Conservation (phyloP, 225 moss, liverwort and hornwort species). For the Rhytidiadelphus loreus region DNA sequence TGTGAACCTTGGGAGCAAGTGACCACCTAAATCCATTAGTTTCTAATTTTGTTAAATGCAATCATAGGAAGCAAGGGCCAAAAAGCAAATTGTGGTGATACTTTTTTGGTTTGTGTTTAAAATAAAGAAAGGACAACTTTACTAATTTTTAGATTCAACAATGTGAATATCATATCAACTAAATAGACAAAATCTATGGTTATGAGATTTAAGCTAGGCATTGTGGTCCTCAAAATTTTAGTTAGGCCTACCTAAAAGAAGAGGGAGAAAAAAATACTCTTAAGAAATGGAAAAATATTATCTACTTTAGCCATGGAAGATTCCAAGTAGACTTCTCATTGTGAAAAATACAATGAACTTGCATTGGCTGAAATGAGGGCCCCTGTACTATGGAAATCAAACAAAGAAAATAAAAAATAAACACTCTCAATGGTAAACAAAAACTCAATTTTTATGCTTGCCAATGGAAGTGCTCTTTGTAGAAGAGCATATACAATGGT, state of each 20-base stretch:
- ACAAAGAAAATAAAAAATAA: neutral
- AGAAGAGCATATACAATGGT: neutral
- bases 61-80: neutral
- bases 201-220: neutral
- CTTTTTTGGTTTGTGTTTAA: neutral
- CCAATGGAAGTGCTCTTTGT: neutral
- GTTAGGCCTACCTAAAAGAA: neutral
- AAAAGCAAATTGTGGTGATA: neutral
- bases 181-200: neutral
- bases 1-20: neutral
- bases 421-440: neutral
- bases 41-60: neutral
- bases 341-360: neutral
- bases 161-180: neutral
- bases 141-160: neutral
- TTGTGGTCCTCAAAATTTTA: rapidly evolving
- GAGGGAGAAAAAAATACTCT: rapidly evolving
- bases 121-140: neutral
- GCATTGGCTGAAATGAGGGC: neutral
- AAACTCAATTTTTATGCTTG: rapidly evolving
- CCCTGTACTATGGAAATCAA: rapidly evolving
- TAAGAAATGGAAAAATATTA: neutral
- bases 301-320: neutral
- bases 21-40: neutral
- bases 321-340: neutral